A percentile compares a stretch with the other conserved stretches of the same genome.
phyloP scores from a whole-genome alignment of 257 asterid species.

The Eustoma russellianum region DNA sequence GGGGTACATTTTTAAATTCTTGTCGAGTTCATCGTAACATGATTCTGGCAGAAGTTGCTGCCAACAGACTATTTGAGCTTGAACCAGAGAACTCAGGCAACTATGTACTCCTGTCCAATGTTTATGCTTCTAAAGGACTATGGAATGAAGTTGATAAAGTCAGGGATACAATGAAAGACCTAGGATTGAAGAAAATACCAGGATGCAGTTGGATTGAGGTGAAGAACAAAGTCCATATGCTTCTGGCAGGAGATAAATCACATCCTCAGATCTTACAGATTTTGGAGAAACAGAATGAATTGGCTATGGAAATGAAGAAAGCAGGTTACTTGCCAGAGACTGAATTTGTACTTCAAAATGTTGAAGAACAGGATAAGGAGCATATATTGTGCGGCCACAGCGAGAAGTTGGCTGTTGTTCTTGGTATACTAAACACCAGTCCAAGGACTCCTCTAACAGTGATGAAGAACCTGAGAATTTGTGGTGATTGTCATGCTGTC shows the following conservation, averaged over 20 bases:
- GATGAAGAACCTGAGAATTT: slow-evolving; percentile 80
- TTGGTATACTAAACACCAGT: slow-evolving; percentile 64
- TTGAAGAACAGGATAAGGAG: slow-evolving; percentile 93
- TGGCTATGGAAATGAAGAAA: slow-evolving; percentile 69
- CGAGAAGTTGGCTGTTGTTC: slow-evolving; percentile 84
- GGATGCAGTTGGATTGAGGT: slow-evolving; percentile 97
- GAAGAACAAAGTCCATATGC: slow-evolving; percentile 72
- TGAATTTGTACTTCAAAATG: slow-evolving; percentile 73
- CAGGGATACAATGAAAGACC: slow-evolving; percentile 57
- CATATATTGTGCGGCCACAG: slow-evolving; percentile 85
- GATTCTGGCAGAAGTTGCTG: slow-evolving; percentile 75
- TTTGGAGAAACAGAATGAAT: slow-evolving; percentile 36
- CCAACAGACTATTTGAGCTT: slow-evolving; percentile 53
- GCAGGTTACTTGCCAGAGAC: slow-evolving; percentile 56
- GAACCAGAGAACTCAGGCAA: slow-evolving; percentile 84
- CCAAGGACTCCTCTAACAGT: slow-evolving; percentile 59
- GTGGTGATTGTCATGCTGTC: slow-evolving; percentile 80
- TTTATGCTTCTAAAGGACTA: slow-evolving; percentile 71
- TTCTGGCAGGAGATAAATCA: slow-evolving; percentile 79
- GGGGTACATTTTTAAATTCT: slow-evolving; percentile 89
- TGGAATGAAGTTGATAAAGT: slow-evolving; percentile 64
- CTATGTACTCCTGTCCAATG: slow-evolving; percentile 66
- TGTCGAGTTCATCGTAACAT: slow-evolving; percentile 60
- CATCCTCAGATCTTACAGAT: slow-evolving; percentile 70
- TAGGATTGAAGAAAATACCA: slow-evolving; percentile 73